Evolutionary conservation across 306 rosid species (phyloP).

Genomic region (Heteromeles arbutifolia): DNA sequence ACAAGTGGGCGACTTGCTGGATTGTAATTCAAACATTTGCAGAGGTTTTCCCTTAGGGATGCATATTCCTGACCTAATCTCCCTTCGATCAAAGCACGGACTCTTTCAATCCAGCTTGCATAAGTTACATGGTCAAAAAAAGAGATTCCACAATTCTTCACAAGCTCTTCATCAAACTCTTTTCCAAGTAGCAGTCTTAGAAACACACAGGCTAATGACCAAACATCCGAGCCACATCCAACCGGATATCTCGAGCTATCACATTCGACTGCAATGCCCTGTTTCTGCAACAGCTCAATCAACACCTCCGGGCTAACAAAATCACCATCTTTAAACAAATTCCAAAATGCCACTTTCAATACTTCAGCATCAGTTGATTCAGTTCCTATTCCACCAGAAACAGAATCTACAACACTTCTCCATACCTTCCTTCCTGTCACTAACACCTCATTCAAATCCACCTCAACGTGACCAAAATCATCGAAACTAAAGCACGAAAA

Average conservation of each 20-base stretch:
- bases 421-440: constrained; percentile 46
- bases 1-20: constrained; percentile 56
- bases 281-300: constrained; percentile 42
- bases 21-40: constrained; percentile 49
- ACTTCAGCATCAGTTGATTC: constrained; percentile 7
- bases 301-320: constrained; percentile 63
- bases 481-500: constrained; percentile 53
- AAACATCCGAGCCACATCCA: constrained; percentile 61
- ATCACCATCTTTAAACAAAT: constrained; percentile 26
- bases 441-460: constrained; percentile 58
- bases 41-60: constrained; percentile 38
- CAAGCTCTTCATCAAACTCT: constrained; percentile 26
- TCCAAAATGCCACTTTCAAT: constrained; percentile 24
- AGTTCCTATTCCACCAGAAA: constrained; percentile 13
- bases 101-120: constrained; percentile 49
- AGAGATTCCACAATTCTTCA: constrained; percentile 25
- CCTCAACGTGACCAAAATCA: constrained; percentile 47
- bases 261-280: constrained; percentile 26
- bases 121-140: constrained; percentile 32
- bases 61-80: constrained; percentile 47
- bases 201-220: constrained; percentile 67
- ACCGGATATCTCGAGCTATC: constrained; percentile 24
- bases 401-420: constrained; percentile 21
- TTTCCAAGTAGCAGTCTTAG: constrained; percentile 51
- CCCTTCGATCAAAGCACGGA: constrained; percentile 44